Evolutionary conservation across 2,329 filamentous ascomycete species (phyloP), one percentile per base, ranked within the genome.

Genomic region (Phialophora macrospora): DNA sequence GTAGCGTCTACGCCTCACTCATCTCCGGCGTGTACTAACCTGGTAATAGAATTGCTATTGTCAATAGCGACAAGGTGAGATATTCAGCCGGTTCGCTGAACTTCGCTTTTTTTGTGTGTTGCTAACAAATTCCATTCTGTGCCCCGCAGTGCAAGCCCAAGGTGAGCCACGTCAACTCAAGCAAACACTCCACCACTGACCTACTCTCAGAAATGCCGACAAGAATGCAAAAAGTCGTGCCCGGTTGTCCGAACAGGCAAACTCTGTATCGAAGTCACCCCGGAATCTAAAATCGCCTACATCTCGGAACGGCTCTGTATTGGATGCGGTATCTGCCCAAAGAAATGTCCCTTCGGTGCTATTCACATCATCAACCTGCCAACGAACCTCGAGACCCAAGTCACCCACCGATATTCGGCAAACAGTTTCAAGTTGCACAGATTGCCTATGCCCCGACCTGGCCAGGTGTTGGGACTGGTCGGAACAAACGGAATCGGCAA

Each of bases 331-430:
- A 99, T 99, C 83, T 99, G 96, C 80, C 93, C 94, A 52, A 99
- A 99, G 85, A 98, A 98, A 81, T 99, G 95, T 80, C 95, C 95
- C 17, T 99, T 99, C 81, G 90, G 93, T 77, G 95, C 95, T 72
- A 99, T 99, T 82, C 96, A 94, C 79, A 99, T 99, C 80, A 99
- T 99, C 92, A 99, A 99, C 84, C 84, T 99, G 85, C 95, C 96
- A 73, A 99, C 95, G 79, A 99, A 99, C 82, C 90, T 99, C 80
- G 95, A 99, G 81, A 96, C 90, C 72, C 91, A 98, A 80, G 93
- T 99, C 76, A 98, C 95, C 73, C 96, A 99, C 80, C 91, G 95
- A 77, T 99, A 99, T 84, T 96, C 94, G 62, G 94, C 95, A 79
- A 99, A 99, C 86, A 97, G 93, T 83, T 99, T 99, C 88, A 99